phyloP scores from a whole-genome alignment of 257 asterid species.

The Datura wrightii region DNA sequence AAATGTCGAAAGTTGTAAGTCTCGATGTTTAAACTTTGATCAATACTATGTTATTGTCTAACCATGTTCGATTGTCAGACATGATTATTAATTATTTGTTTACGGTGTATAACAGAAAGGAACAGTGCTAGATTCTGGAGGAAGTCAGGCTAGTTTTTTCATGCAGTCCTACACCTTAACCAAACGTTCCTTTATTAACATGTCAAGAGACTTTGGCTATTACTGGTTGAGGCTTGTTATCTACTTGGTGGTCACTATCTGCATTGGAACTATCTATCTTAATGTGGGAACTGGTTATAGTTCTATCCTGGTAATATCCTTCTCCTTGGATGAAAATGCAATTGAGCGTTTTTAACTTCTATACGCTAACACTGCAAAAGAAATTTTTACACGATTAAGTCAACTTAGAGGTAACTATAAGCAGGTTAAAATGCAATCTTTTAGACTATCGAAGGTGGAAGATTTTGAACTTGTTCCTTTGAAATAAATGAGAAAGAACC shows the following conservation, averaged over 20 bases:
- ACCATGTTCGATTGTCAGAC: background rate
- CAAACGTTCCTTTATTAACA: constrained; percentile 85
- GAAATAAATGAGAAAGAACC: background rate
- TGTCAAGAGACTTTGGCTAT: constrained; percentile 99
- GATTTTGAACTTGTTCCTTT: background rate
- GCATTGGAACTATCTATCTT: constrained; percentile 95
- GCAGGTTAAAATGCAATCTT: background rate
- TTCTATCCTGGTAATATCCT: constrained; percentile 73
- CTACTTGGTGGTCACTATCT: constrained; percentile 86
- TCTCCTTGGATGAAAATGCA: background rate
- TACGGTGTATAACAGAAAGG: constrained; percentile 66
- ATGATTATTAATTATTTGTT: constrained; percentile 15
- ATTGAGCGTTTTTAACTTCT: background rate
- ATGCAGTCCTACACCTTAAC: constrained; percentile 93
- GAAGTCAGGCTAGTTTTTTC: constrained; percentile 95
- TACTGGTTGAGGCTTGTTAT: constrained; percentile 98
- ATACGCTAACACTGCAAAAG: background rate
- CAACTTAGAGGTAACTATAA: background rate
- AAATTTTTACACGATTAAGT: background rate
- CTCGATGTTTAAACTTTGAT: background rate
- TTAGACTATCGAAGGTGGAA: background rate
- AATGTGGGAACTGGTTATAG: constrained; percentile 92
- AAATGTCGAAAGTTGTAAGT: constrained; percentile 89
- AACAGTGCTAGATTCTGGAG: constrained; percentile 94
- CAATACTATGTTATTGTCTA: background rate